Conservation (phyloP, 495 filamentous ascomycete genomes). For the Penicillium fimorum region DNA sequence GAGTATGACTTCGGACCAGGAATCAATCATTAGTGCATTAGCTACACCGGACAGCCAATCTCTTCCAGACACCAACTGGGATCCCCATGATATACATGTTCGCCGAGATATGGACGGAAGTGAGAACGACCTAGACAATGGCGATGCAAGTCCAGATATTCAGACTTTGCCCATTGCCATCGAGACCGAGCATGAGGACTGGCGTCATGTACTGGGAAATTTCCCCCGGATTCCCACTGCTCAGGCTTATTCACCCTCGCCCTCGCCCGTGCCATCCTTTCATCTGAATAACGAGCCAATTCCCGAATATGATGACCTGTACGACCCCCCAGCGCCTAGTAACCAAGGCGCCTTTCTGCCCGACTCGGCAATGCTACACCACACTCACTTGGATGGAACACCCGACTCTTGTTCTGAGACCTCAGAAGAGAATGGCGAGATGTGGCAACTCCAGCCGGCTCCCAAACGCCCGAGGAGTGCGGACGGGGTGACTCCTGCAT, state of each 20-base stretch:
- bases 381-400: constrained; percentile 59
- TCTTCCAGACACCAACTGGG: constrained; percentile 49
- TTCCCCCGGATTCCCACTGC: constrained; percentile 36
- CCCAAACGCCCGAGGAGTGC: constrained; percentile 37
- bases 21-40: constrained; percentile 74
- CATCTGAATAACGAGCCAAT: constrained; percentile 29
- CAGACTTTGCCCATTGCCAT: constrained; percentile 37
- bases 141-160: constrained; percentile 16
- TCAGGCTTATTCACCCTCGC: constrained; percentile 20
- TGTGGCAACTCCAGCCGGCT: constrained; percentile 41
- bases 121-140: constrained; percentile 19
- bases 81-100: constrained; percentile 36
- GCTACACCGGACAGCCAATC: constrained; percentile 72
- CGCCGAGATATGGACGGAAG: constrained; percentile 31
- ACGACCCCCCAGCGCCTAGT: constrained; percentile 44
- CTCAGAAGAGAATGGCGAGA: constrained; percentile 50
- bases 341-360: constrained; percentile 68
- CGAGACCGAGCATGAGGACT: constrained; percentile 37
- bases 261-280: constrained; percentile 3
- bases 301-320: constrained; percentile 20
- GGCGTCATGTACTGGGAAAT: constrained; percentile 38
- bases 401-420: constrained; percentile 45
- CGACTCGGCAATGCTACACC: constrained; percentile 70
- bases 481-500: constrained; percentile 48
- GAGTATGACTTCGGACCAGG: constrained; percentile 79